Evolutionary conservation across 768 basidiomycete species (phyloP).

Genomic region (Panellus pusillus): DNA sequence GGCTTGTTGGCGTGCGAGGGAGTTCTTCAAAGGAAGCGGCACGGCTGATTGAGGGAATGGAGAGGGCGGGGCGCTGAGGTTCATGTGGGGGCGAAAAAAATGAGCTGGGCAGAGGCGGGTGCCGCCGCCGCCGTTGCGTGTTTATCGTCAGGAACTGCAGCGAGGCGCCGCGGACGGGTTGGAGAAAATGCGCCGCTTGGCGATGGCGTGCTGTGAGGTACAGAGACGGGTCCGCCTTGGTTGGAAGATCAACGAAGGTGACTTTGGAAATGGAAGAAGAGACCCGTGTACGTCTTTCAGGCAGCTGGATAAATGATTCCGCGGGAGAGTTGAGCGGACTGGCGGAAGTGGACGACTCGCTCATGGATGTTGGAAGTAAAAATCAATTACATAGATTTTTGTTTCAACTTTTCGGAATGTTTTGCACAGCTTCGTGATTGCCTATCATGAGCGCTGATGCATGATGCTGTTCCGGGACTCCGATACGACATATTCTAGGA

Average conservation of each 20-base stretch:
- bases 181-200: conserved; percentile 42
- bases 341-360: too few species aligned
- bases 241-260: conserved; percentile 21
- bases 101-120: conserved; percentile 9
- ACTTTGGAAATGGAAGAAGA: background rate
- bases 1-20: conserved; percentile 15
- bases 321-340: too few species aligned
- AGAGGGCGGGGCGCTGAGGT: conserved; percentile 16
- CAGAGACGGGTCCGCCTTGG: conserved; percentile 24
- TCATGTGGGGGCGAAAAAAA: conserved; percentile 16
- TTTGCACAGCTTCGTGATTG: too few species aligned
- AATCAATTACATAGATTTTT: too few species aligned
- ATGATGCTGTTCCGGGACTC: too few species aligned
- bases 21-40: conserved; percentile 31
- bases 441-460: too few species aligned
- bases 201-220: conserved; percentile 25
- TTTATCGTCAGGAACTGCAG: conserved; percentile 23
- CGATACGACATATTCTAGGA: too few species aligned
- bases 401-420: too few species aligned
- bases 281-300: too few species aligned
- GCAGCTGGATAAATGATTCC: too few species aligned
- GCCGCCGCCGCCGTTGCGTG: conserved; percentile 34
- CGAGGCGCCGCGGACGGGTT: conserved; percentile 34
- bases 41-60: conserved; percentile 40
- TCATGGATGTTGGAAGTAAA: too few species aligned